Evolutionary conservation across 257 asterid genomes (phyloP), one percentile per base, ranked within the genome.

Genomic region (Petunia secreta): DNA sequence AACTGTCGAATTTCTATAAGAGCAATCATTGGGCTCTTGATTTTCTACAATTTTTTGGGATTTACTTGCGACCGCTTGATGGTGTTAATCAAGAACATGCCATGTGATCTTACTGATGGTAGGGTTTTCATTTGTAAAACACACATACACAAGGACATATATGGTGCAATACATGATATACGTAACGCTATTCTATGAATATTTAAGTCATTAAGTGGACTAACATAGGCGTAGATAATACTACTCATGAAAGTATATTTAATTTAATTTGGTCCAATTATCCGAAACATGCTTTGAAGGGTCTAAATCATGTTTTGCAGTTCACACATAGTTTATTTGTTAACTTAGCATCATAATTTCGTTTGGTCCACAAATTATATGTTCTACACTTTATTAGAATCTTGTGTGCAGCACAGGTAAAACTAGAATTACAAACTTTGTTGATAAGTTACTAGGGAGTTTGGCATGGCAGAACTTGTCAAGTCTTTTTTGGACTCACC

Each of bases 41-140:
- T 80, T 67, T 13, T 36, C 36, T 73, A 66, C 68, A 78, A 48
- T 39, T 25, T 54, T 77, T 36, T 34, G 5, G 75, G 86, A 76
- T 57, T 80, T 55, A 15, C 11, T 54, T 54, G 60, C 13, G 60
- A 54, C 16, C 57, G 57, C 3, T 52, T 52, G 57, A 52, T 52
- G 15, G 3, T 13, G 60, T 54, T 54, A 54, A 54, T 16, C 11
- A 54, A 54, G 14, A 85, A 89, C 97, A 90, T 80, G 63, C 84
- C 96, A 89, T 90, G 96, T 92, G 96, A 82, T 71, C 25, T 88
- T 85, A 88, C 85, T 85, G 15, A 69, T 83, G 66, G 75, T n/a
- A 66, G 52, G 75, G 75, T 37, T 66, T 3, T 16, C 60, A 1
- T 54, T 54, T 11, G 60, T 11, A 54, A 9, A 10, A 11, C 60